These are phyloP conservation scores for Aspergillus neotritici DNA, from an alignment of 2,329 filamentous ascomycete species.

Conservation along the genomic window DNA sequence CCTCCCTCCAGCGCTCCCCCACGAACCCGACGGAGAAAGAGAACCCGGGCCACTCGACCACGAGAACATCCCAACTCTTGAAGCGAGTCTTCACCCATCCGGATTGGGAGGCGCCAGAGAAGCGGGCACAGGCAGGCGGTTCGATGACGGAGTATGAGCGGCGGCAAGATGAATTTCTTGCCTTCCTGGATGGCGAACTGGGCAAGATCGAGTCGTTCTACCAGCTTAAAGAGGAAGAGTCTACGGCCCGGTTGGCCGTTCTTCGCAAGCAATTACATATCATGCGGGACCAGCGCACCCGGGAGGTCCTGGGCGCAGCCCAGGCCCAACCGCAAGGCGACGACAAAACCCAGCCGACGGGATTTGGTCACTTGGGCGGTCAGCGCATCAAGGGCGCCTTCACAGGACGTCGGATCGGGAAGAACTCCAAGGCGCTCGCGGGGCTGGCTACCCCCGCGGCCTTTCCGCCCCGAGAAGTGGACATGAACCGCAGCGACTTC, in stretches of 20 bases:
- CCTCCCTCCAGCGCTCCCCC: constrained; percentile 5
- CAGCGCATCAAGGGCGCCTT: constrained; percentile 37
- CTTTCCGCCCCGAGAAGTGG: constrained; percentile 26
- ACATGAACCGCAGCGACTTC: constrained; percentile 44
- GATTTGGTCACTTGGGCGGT: constrained; percentile 20
- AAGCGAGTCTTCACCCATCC: constrained; percentile 37
- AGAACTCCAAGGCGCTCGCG: constrained; percentile 49
- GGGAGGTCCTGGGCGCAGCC: constrained; percentile 58
- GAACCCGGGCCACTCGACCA: constrained; percentile 22
- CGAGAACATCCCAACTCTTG: constrained; percentile 25
- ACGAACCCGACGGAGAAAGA: constrained; percentile 17
- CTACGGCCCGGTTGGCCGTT: constrained; percentile 62
- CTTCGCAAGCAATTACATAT: constrained; percentile 83
- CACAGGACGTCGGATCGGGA: constrained; percentile 48
- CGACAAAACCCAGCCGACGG: constrained; percentile 18
- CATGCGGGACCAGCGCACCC: constrained; percentile 77
- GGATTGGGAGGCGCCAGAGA: constrained; percentile 36
- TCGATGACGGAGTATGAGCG: constrained; percentile 59
- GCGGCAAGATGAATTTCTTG: constrained; percentile 77
- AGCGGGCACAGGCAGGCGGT: constrained; percentile 50
- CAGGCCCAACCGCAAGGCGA: constrained; percentile 18
- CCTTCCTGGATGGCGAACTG: constrained; percentile 75
- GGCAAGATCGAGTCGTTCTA: constrained; percentile 93
- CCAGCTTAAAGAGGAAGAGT: constrained; percentile 78
- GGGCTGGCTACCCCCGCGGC: constrained; percentile 38